phyloP scores from a whole-genome alignment of 1,284 basidiomycete genomes.

The Heterobasidion annosum region DNA sequence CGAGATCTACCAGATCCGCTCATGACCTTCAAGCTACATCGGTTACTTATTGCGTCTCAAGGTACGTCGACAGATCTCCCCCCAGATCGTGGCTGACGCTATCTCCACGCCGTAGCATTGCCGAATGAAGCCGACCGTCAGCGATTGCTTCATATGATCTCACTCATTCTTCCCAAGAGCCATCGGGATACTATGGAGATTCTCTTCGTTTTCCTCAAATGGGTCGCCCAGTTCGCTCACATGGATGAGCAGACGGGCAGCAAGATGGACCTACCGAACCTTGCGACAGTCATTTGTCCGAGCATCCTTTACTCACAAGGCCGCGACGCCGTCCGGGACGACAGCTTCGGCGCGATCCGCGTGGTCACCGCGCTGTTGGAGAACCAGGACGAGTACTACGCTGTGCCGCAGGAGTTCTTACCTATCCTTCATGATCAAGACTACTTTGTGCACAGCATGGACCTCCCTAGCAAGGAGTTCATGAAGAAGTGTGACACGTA shows the following conservation, averaged over 20 bases:
- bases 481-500: slow-evolving; percentile 86
- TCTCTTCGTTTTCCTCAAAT: slow-evolving; percentile 96
- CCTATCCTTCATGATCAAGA: slow-evolving; percentile 80
- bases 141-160: slow-evolving; percentile 81
- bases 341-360: slow-evolving; percentile 86
- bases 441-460: slow-evolving; percentile 75
- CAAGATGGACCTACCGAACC: slow-evolving; percentile 96
- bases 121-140: slow-evolving; percentile 72
- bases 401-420: slow-evolving; percentile 80
- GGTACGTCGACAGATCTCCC: slow-evolving; percentile 38
- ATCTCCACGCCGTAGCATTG: slow-evolving; percentile 41
- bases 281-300: slow-evolving; percentile 97
- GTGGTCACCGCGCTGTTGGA: slow-evolving; percentile 84
- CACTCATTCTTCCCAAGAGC: slow-evolving; percentile 82
- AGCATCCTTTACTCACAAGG: slow-evolving; percentile 89
- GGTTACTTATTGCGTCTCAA: slow-evolving; percentile 83
- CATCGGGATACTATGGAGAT: slow-evolving; percentile 98
- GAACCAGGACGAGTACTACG: slow-evolving; percentile 91
- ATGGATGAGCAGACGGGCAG: slow-evolving; percentile 97
- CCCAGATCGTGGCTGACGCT: neutral
- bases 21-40: slow-evolving; percentile 91
- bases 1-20: slow-evolving; percentile 95
- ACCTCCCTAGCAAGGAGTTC: slow-evolving; percentile 83
- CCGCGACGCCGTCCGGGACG: slow-evolving; percentile 83
- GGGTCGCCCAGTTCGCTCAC: slow-evolving; percentile 99